Base-by-base conservation (phyloP, 352 stramenopile genomes). In the Blastocystis sp. region DNA sequence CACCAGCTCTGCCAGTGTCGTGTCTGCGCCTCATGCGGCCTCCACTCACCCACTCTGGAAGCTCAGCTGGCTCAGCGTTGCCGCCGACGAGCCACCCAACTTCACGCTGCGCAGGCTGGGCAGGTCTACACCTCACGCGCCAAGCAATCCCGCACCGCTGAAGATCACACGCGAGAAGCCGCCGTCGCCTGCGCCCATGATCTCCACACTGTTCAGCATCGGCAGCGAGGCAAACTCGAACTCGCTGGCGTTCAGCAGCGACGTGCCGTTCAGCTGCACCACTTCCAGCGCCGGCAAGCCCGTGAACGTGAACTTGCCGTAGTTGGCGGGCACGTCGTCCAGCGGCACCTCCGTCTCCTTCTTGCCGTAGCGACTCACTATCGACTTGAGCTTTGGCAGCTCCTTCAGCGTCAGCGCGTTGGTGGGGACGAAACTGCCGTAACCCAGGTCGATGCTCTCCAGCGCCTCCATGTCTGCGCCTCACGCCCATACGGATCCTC, bases 401-500 rank as follows among this genome's bases (percentile, higher is more conserved):
- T 23, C 7, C 0, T 34, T 74, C 7, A 74, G 45, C 3, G 28
- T 74, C n/a, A 74, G 40, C 34, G 23, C 21, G 40, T 74, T 74
- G 21, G 41, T 23, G 17, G 34, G 64, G 7, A 41, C 34, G 10
- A 74, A n/a, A n/a, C 21, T 52, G 14, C 45, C 43, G 10, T 41
- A 74, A n/a, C 64, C 64, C 17, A 74, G 41, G 17, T 43, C 17
- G 34, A 74, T 74, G 10, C 19, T 41, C 34, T 74, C 64, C 23
- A 74, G 64, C 21, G 17, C 34, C 23, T 34, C 23, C 28, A 74
- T 9, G 11, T 74, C 64, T 74, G 9, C 64, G 19, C 1, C 19
- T 48, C 21, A 41, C 34, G 19, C 2, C 2, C 7, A 11, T 19
- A 28, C 4, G 11, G 11, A 38, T 17, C 34, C 7, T 19, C 10